A percentile compares a stretch with the other conserved stretches of the same genome.
Evolutionary conservation across 2,329 filamentous ascomycete species (phyloP).

Genomic region (Cladophialophora chaetospira): DNA sequence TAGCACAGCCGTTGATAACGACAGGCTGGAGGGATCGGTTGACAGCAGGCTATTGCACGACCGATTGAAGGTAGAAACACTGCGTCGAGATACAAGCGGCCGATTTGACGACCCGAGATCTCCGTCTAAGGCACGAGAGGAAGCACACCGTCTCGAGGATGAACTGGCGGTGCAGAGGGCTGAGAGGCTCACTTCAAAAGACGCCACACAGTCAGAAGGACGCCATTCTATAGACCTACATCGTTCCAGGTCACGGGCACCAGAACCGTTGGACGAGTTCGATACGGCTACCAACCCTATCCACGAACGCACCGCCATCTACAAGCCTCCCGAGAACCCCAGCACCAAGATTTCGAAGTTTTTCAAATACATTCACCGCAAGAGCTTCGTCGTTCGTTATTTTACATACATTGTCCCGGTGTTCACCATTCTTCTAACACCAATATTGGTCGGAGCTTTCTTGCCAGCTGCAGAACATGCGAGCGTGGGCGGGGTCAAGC

Average conservation of each 20-base stretch:
- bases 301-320: constrained; percentile 66
- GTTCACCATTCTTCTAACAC: constrained; percentile 65
- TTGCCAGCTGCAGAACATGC: constrained; percentile 55
- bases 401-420: constrained; percentile 71
- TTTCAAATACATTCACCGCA: constrained; percentile 66
- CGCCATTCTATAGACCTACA: constrained; percentile 49
- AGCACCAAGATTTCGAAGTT: constrained; percentile 63
- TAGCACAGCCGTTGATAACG: constrained; percentile 33
- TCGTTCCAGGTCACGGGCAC: constrained; percentile 55
- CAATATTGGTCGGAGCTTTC: constrained; percentile 65
- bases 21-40: constrained; percentile 38
- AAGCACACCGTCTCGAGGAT: constrained; percentile 64
- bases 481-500: constrained; percentile 70
- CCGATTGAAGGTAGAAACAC: constrained; percentile 52
- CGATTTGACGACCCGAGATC: constrained; percentile 44
- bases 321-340: constrained; percentile 65
- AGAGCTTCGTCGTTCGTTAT: constrained; percentile 68
- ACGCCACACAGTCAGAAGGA: constrained; percentile 30
- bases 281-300: constrained; percentile 68
- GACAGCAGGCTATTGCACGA: constrained; percentile 38
- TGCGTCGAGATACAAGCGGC: constrained; percentile 38
- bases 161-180: constrained; percentile 66
- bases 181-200: constrained; percentile 60
- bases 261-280: constrained; percentile 66
- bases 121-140: constrained; percentile 60